Base-by-base conservation (phyloP, 192 early-diverging fungal species). In the Gryganskiella cystojenkinii region DNA sequence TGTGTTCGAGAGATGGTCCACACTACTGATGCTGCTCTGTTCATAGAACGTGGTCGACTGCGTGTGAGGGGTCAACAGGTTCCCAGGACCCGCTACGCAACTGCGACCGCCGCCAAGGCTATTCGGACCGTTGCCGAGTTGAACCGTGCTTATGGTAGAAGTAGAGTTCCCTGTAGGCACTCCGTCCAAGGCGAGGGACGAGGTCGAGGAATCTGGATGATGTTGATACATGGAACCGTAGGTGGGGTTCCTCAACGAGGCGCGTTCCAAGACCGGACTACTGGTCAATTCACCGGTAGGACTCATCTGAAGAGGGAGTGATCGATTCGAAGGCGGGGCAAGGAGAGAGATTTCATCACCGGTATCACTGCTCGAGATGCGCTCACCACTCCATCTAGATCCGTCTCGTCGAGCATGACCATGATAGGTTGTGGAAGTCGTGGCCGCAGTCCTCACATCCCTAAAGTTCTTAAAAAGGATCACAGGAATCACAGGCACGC, bases 401-500 rank as follows among this genome's bases (percentile, higher is more conserved):
- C 51, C 49, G 13, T 63, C 73, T n/a, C 59, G 31, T 20, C 74
- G 64, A 40, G 61, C 56, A 40, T 69, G 74, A 14, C 74, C 65
- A 31, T 78, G 66, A n/a, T 69, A 67, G 0, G 74, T 25, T 7
- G 61, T 57, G 8, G 74, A 78, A 4, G 15, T 40, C 19, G 65
- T 51, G 4, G 74, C 61, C 11, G 61, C 74, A 5, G 74, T 43
- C 14, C 50, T 52, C 45, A 78, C 43, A 53, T 78, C 74, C 50
- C 74, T 40, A 46, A 63, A 69, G 30, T 69, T 69, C 34, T 78
- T 78, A 49, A 78, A 78, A 4, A 78, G 57, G 24, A 78, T 78
- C 31, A 78, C 74, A 8, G 74, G 65, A 24, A 78, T 69, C 19
- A 35, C 22, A 4, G 46, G 60, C 6, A 22, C 14, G 8, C 28